phyloP scores from a whole-genome alignment of 2,329 filamentous ascomycete genomes.

The Fusarium tuaranense region DNA sequence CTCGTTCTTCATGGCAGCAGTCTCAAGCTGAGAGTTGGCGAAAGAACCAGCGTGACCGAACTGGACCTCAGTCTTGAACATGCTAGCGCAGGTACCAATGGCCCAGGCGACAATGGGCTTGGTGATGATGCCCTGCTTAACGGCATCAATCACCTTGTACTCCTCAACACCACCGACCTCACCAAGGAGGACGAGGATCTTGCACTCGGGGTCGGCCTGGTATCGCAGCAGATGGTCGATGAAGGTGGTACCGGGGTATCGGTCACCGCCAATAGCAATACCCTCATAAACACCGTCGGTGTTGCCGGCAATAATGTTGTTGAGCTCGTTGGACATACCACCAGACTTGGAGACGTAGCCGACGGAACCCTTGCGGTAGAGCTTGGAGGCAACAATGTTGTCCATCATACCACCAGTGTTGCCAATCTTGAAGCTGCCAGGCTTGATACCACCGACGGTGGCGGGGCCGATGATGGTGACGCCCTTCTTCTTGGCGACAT shows the following conservation, averaged over 20 bases:
- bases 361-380: slow-evolving; percentile 98
- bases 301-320: slow-evolving; percentile 98
- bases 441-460: slow-evolving; percentile 99
- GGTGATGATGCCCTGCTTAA: slow-evolving; percentile 93
- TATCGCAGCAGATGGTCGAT: slow-evolving; percentile 98
- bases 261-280: slow-evolving; percentile 98
- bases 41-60: slow-evolving; percentile 99
- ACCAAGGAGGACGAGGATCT: slow-evolving; percentile 94
- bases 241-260: slow-evolving; percentile 98
- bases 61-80: slow-evolving; percentile 99
- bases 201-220: slow-evolving; percentile 96
- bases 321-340: slow-evolving; percentile 99
- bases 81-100: slow-evolving; percentile 98
- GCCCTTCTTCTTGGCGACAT: slow-evolving; percentile 97
- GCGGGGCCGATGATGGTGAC: slow-evolving; percentile 99
- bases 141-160: slow-evolving; percentile 98
- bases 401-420: slow-evolving; percentile 99
- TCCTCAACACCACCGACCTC: slow-evolving; percentile 99
- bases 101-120: slow-evolving; percentile 99
- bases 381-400: slow-evolving; percentile 99
- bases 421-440: slow-evolving; percentile 99
- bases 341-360: slow-evolving; percentile 99
- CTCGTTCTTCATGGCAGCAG: slow-evolving; percentile 96
- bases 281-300: slow-evolving; percentile 99
- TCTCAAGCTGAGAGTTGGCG: slow-evolving; percentile 99